Base-by-base conservation (phyloP, 169 alveolate species). In the Sarcocystis neurona region DNA sequence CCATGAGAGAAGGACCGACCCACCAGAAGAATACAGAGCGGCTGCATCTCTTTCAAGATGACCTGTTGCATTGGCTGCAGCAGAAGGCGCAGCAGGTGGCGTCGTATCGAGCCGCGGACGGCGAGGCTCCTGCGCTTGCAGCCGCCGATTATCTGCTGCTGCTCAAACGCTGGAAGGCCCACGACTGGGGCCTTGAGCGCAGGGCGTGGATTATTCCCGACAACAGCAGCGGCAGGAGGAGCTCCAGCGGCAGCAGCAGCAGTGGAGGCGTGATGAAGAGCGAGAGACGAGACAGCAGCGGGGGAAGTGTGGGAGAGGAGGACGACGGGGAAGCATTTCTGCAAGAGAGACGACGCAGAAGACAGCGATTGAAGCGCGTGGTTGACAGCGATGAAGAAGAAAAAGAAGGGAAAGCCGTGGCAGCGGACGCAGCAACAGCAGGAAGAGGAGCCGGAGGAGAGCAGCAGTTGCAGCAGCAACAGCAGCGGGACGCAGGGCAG, bases 21-120 rank as follows among this genome's bases (percentile, higher is more conserved):
- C 95, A 92, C 78, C 95, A 92, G 75, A 48, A 10, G 50, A 86
- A 80, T 80, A 92, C 93, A 32, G 92, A 68, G 39, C 60, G 86
- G 79, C 70, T 89, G 47, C 88, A 86, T 2, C 58, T 92, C 15
- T 92, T 92, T 66, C 70, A 84, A 12, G 90, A 92, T 12, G 91
- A 92, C 77, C 46, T 92, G 72, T 75, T 63, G n/a, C 85, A 41
- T n/a, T 92, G 92, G 88, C 85, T 89, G 34, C 53, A 47, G 30
- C 66, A 50, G 6, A 77, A 85, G 39, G 86, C 89, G 39, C 82
- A 53, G 46, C 68, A 47, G n/a, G 85, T 92, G n/a, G 84, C 94
- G 4, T 60, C 30, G 39, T 84, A 92, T 58, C 78, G 94, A 34
- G 79, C 12, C 30, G 44, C 15, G 10, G 89, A 89, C 50, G 87